Evolutionary conservation across 2,329 filamentous ascomycete species (phyloP).

Genomic region (Pseudopyricularia cyperi): DNA sequence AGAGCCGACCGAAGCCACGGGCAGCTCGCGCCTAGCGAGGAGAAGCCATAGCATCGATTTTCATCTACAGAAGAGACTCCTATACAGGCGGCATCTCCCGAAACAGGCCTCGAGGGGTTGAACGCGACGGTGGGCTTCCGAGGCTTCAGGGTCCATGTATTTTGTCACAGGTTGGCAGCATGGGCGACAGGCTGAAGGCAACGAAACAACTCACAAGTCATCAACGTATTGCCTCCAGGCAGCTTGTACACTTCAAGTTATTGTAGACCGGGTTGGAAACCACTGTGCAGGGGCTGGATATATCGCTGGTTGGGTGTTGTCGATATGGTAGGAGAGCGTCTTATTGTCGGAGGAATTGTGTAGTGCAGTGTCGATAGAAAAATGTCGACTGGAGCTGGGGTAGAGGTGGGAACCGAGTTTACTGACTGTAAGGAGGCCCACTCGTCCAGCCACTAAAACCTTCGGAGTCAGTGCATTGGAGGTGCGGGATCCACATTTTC

Average conservation of each 20-base stretch:
- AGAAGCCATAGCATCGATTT: conserved; percentile 22
- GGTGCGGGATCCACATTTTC: neutral
- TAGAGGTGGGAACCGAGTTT: neutral
- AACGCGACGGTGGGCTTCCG: conserved; percentile 3
- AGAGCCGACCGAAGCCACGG: conserved; percentile 10
- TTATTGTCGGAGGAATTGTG: neutral
- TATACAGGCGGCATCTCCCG: neutral
- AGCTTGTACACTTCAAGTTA: conserved; percentile 11
- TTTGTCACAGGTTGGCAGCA: conserved; percentile 11
- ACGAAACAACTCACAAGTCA: conserved; percentile 34
- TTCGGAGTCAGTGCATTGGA: neutral
- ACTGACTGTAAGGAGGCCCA: neutral
- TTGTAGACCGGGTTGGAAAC: neutral
- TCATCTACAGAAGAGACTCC: conserved; percentile 7
- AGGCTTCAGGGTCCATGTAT: conserved; percentile 14
- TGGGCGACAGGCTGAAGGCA: conserved; percentile 14
- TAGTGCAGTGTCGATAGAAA: neutral
- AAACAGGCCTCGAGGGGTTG: neutral
- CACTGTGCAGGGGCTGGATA: neutral
- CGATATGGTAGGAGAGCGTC: neutral
- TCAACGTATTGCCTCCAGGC: conserved; percentile 27
- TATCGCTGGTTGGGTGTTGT: neutral
- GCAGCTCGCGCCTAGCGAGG: conserved; percentile 18
- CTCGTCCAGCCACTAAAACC: neutral
- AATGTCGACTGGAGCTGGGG: conserved; percentile 1